phyloP scores from a whole-genome alignment of 768 basidiomycete genomes.

The Leccinum variicolor region DNA sequence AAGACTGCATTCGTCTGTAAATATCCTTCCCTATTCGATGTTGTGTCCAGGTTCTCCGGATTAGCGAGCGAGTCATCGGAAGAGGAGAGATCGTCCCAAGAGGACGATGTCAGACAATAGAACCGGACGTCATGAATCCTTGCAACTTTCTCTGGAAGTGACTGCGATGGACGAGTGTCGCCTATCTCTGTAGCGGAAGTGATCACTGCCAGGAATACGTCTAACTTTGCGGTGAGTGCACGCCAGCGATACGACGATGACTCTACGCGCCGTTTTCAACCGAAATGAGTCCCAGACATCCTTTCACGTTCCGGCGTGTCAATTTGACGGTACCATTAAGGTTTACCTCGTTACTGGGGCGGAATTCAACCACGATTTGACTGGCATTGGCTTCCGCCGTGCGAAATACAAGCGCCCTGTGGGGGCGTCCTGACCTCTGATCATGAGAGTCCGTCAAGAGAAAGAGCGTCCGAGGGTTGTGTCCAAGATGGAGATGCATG shows the following conservation, averaged over 20 bases:
- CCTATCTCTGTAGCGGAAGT: slow-evolving; percentile 75
- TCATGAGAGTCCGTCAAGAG: slow-evolving; percentile 70
- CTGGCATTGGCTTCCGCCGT: slow-evolving; percentile 46
- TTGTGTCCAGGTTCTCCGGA: slow-evolving; percentile 52
- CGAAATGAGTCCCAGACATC: slow-evolving; percentile 80
- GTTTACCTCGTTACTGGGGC: slow-evolving; percentile 71
- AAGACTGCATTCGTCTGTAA: slow-evolving; percentile 50
- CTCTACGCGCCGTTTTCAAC: slow-evolving; percentile 58
- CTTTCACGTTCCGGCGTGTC: slow-evolving; percentile 71
- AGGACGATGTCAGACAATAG: slow-evolving; percentile 77
- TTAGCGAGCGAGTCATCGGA: slow-evolving; percentile 51
- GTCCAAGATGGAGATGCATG: slow-evolving; percentile 79
- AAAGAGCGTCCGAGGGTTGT: slow-evolving; percentile 66
- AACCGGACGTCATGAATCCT: slow-evolving; percentile 89
- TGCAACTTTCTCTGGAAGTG: slow-evolving; percentile 62
- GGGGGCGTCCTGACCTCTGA: slow-evolving; percentile 57
- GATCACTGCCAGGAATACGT: slow-evolving; percentile 83
- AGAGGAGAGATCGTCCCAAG: slow-evolving; percentile 75
- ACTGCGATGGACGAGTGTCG: slow-evolving; percentile 59
- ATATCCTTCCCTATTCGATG: slow-evolving; percentile 42
- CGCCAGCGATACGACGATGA: background rate
- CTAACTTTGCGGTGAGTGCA: slow-evolving; percentile 35
- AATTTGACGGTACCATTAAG: slow-evolving; percentile 59
- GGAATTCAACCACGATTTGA: slow-evolving; percentile 85
- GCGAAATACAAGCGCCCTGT: slow-evolving; percentile 69